A percentile compares a stretch with the other conserved stretches of the same genome.
phyloP scores from a whole-genome alignment of 2,329 filamentous ascomycete species.

The Bretziella fagacearum region DNA sequence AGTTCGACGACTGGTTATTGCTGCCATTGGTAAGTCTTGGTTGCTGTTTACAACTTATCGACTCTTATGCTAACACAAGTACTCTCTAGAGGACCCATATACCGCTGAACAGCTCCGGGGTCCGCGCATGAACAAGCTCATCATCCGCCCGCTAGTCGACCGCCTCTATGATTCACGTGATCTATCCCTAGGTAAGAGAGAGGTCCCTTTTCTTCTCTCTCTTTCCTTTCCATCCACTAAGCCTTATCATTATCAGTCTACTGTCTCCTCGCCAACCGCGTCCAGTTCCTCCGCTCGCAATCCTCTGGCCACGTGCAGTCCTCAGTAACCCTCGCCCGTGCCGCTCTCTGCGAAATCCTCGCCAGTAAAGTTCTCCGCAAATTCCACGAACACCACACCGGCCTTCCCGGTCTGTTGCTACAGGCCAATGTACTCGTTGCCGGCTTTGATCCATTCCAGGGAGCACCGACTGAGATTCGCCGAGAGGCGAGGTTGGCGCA shows the following conservation, averaged over 20 bases:
- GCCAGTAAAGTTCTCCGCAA: conserved; percentile 49
- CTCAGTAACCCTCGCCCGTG: conserved; percentile 51
- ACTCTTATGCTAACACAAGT: background rate
- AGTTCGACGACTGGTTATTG: conserved; percentile 15
- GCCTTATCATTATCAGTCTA: conserved; percentile 33
- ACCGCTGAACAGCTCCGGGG: conserved; percentile 43
- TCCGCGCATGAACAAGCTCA: conserved; percentile 44
- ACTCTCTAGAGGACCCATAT: conserved; percentile 21
- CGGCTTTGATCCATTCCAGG: conserved; percentile 14
- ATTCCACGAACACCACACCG: conserved; percentile 50
- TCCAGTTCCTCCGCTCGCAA: conserved; percentile 53
- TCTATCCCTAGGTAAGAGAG: conserved; percentile 39
- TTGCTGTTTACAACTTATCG: too few relatives aligned
- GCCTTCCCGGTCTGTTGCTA: conserved; percentile 43
- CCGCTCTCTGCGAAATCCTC: conserved; percentile 50
- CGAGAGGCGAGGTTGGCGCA: conserved; percentile 28
- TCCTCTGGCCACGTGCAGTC: conserved; percentile 44
- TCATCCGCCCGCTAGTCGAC: conserved; percentile 48
- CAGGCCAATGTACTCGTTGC: conserved; percentile 39
- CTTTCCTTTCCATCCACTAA: background rate
- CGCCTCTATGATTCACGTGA: conserved; percentile 44
- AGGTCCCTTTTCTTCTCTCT: background rate
- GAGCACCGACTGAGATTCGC: conserved; percentile 24
- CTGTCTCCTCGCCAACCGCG: conserved; percentile 52
- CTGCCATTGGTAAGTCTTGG: conserved; percentile 16